phyloP scores from a whole-genome alignment of 2,329 filamentous ascomycete genomes.

The Calonectria hawksworthii region DNA sequence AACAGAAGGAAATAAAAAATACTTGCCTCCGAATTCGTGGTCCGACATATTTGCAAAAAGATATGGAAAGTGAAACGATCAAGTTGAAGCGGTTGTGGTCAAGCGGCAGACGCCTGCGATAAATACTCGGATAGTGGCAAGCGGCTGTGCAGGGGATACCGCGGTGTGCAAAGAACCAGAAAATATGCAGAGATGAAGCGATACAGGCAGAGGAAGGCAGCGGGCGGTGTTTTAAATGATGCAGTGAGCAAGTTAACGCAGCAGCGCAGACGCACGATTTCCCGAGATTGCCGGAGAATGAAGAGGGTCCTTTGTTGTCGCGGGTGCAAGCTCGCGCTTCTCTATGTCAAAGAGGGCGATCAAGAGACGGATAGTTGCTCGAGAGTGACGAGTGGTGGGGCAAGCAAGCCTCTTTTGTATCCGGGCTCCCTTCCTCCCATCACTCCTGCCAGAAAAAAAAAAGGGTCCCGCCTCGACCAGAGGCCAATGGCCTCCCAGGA shows the following conservation, averaged over 20 bases:
- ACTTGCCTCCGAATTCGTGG: slow-evolving; percentile 75
- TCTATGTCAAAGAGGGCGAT: slow-evolving; percentile 17
- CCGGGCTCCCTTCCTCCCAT: slow-evolving; percentile 25
- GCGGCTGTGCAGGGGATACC: slow-evolving; percentile 16
- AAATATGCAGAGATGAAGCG: neutral
- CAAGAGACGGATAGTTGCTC: slow-evolving; percentile 42
- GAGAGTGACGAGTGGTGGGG: slow-evolving; percentile 47
- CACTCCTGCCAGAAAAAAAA: slow-evolving; percentile 27
- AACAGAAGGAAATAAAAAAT: slow-evolving; percentile 3
- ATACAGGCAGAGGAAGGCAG: neutral
- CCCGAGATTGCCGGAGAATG: neutral
- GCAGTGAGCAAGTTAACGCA: neutral
- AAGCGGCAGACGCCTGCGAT: neutral
- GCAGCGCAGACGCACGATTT: neutral
- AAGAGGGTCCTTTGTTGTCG: neutral
- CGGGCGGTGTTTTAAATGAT: neutral
- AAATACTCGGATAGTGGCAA: slow-evolving; percentile 3
- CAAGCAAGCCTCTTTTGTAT: slow-evolving; percentile 50
- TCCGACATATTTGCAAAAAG: slow-evolving; percentile 68
- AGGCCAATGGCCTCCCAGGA: slow-evolving; percentile 7
- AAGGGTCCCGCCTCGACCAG: slow-evolving; percentile 9
- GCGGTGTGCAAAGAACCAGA: neutral
- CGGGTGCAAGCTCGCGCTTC: neutral
- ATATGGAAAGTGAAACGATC: neutral
- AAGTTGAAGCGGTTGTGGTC: slow-evolving; percentile 14